A percentile compares a stretch with the other conserved stretches of the same genome.
Conservation (phyloP, 805 yeast species). For the Soucietia sequanensis region DNA sequence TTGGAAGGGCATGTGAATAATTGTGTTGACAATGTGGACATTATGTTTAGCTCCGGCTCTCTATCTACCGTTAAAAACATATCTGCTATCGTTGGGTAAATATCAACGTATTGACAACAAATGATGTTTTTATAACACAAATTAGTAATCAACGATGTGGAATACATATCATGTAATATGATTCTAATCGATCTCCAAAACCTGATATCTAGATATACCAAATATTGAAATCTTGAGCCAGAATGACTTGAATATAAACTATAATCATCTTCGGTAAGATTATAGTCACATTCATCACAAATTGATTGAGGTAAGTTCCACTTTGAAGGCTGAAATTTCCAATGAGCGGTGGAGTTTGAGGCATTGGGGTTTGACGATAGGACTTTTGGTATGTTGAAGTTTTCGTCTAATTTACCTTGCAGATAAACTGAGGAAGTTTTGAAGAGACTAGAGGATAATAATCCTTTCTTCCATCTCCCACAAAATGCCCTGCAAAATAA, state of each 20-base stretch:
- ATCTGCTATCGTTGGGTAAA: slow-evolving; percentile 74
- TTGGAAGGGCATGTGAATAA: slow-evolving; percentile 87
- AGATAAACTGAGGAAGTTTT: slow-evolving; percentile 11
- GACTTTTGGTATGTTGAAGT: slow-evolving; percentile 38
- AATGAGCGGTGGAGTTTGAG: slow-evolving; percentile 24
- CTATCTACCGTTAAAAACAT: slow-evolving; percentile 72
- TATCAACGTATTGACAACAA: slow-evolving; percentile 77
- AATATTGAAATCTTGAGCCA: slow-evolving; percentile 59
- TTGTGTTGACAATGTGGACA: slow-evolving; percentile 77
- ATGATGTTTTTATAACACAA: slow-evolving; percentile 54
- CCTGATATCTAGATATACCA: slow-evolving; percentile 65
- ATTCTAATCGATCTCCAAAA: slow-evolving; percentile 65
- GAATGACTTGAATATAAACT: slow-evolving; percentile 22
- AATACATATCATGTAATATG: slow-evolving; percentile 60
- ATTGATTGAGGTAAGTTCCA: slow-evolving; percentile 50
- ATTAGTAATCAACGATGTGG: slow-evolving; percentile 63
- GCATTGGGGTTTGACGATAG: slow-evolving; percentile 11
- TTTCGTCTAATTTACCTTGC: slow-evolving; percentile 33
- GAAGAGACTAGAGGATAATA: slow-evolving; percentile 14
- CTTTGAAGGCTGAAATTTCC: slow-evolving; percentile 37
- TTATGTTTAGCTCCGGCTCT: slow-evolving; percentile 81
- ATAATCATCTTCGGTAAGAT: slow-evolving; percentile 25
- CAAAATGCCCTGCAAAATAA: slow-evolving; percentile 58
- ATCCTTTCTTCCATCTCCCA: slow-evolving; percentile 61
- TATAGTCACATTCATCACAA: slow-evolving; percentile 49